Base-by-base conservation (phyloP, 208 protist genomes). In the Trichomonas vaginalis region DNA sequence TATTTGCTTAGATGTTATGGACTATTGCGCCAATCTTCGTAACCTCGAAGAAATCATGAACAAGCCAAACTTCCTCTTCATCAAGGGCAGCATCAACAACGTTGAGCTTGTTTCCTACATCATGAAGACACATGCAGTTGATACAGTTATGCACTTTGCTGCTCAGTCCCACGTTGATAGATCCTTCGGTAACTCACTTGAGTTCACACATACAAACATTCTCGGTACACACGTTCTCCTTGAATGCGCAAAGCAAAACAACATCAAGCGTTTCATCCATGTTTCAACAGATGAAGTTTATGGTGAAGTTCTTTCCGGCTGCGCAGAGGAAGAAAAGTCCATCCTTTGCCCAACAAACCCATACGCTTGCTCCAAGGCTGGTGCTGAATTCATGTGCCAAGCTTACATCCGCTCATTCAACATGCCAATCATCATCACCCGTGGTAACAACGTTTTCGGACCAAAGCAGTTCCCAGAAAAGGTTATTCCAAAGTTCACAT, bases 211-310 rank as follows among this genome's bases (percentile, higher is more conserved):
- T 86, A 98, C 97, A 96, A 99, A 99, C 96, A 97, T 99, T 0
- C 47, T 98, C 15, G 98, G 98, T 56, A 99, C 98, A n/a, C 98
- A 99, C 97, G 97, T 97, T 39, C 97, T 99, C 17, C 96, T 99
- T 0, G 98, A 99, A 96, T 88, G 96, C 62, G 88, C 97, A 48
- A 96, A 96, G 45, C 82, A 97, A 61, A 95, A 95, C 70, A 96
- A 97, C n/a, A 97, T 99, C 48, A 97, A 97, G 88, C 97, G 98
- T 27, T 99, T 99, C 96, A 97, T 99, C 79, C 98, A 99, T 96
- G 97, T 99, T 15, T 98, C 97, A 88, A 99, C 98, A 0, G 98
- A 99, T 96, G 98, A 99, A 96, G 98, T 99, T 56, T 99, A 99
- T 96, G 98, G 98, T 40, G 97, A 96, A 95, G 49, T 83, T 35